Conservation (phyloP, 1,139 yeast species). For the Taphrina sp. region DNA sequence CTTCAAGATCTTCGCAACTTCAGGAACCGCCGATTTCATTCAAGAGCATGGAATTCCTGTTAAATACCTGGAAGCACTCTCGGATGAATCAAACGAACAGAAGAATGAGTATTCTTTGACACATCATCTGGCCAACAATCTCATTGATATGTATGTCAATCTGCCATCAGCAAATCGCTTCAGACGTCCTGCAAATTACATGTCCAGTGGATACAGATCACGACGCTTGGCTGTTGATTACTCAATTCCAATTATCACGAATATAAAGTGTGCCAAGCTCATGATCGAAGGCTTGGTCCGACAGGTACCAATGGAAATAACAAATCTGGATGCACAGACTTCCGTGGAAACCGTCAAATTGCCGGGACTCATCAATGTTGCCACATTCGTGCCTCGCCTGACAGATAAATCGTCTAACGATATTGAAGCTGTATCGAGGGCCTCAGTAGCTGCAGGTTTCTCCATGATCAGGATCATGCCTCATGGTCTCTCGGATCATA, state of each 20-base stretch:
- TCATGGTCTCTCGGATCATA: slow-evolving; percentile 60
- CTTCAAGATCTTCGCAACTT: slow-evolving; percentile 89
- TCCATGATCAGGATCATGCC: slow-evolving; percentile 82
- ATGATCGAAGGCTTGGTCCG: slow-evolving; percentile 89
- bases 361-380: slow-evolving; percentile 83
- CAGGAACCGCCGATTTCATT: slow-evolving; percentile 98
- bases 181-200: slow-evolving; percentile 98
- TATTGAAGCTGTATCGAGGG: slow-evolving; percentile 65
- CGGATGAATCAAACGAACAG: slow-evolving; percentile 51
- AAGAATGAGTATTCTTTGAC: slow-evolving; percentile 78
- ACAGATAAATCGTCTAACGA: slow-evolving; percentile 52
- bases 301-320: slow-evolving; percentile 63
- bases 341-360: slow-evolving; percentile 77
- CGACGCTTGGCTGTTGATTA: slow-evolving; percentile 99
- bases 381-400: slow-evolving; percentile 73
- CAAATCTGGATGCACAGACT: slow-evolving; percentile 83
- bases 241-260: slow-evolving; percentile 95
- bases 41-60: slow-evolving; percentile 94
- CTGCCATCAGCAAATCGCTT: slow-evolving; percentile 94
- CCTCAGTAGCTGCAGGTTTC: slow-evolving; percentile 81
- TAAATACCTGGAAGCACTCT: slow-evolving; percentile 85
- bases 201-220: slow-evolving; percentile 95
- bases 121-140: slow-evolving; percentile 92
- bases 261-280: slow-evolving; percentile 95
- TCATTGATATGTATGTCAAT: slow-evolving; percentile 94